A percentile compares a stretch with the other conserved stretches of the same genome.
These are phyloP conservation scores for Linum trigynum DNA, from an alignment of 345 rosid species.

Conservation along the genomic window DNA sequence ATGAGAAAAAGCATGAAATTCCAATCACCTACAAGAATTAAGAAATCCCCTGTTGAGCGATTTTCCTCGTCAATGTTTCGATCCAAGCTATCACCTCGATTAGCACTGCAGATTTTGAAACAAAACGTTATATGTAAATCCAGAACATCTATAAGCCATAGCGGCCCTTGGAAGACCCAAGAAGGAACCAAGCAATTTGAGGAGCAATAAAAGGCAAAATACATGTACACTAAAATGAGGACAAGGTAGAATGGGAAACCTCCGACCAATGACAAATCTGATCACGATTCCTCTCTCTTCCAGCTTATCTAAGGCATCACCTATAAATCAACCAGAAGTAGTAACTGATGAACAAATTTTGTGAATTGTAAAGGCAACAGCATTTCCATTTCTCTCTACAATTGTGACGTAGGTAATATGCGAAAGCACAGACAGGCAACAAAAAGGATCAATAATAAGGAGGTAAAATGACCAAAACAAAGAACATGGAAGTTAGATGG, in stretches of 20 bases:
- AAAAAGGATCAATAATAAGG: too few species aligned
- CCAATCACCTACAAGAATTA: slow-evolving; percentile 65
- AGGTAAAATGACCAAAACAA: too few species aligned
- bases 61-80: slow-evolving; percentile 75
- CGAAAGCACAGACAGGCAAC: too few species aligned
- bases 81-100: slow-evolving; percentile 94
- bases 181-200: too few species aligned
- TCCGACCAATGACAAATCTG: slow-evolving; percentile 92
- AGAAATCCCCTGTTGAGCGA: slow-evolving; percentile 54
- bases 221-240: slow-evolving; percentile 4
- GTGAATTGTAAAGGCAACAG: not conserved
- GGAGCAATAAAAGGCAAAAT: too few species aligned
- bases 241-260: slow-evolving; percentile 38
- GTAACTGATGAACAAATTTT: not conserved
- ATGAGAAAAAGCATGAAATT: slow-evolving; percentile 7
- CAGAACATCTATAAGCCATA: not conserved
- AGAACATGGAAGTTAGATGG: too few species aligned
- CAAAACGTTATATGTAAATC: slow-evolving; percentile 9
- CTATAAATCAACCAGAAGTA: slow-evolving; percentile 24
- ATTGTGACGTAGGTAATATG: too few species aligned
- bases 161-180: too few species aligned
- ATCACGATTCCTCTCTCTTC: slow-evolving; percentile 85
- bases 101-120: slow-evolving; percentile 55
- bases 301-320: slow-evolving; percentile 68
- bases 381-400: not conserved